A percentile compares a stretch with the other conserved stretches of the same genome.
phyloP scores from a whole-genome alignment of 768 basidiomycete species.

The Paxillus rubicundulus region DNA sequence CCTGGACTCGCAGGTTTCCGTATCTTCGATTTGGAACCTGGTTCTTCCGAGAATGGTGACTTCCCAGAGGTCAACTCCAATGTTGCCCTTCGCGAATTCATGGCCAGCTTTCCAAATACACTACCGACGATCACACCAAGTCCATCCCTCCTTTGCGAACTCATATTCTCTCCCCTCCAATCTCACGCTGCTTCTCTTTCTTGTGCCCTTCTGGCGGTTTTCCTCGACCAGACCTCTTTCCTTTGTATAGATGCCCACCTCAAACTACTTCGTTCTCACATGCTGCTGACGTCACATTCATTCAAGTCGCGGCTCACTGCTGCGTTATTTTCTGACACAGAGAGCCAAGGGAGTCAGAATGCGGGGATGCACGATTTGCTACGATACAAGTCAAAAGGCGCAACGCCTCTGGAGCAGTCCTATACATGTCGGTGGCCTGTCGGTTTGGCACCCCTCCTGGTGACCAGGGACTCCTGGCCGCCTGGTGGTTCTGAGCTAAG shows the following conservation, averaged over 20 bases:
- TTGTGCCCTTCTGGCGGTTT: constrained; percentile 59
- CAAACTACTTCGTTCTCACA: constrained; percentile 66
- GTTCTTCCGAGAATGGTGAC: constrained; percentile 30
- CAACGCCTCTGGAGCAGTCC: constrained; percentile 19
- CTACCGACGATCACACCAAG: constrained; percentile 68
- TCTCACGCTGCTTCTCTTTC: constrained; percentile 65
- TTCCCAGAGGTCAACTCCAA: constrained; percentile 18
- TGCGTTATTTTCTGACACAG: constrained; percentile 78
- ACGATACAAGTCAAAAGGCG: constrained; percentile 16
- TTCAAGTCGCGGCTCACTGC: constrained; percentile 68
- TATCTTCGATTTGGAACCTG: constrained; percentile 69
- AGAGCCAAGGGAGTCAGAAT: constrained; percentile 42
- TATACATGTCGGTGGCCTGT: constrained; percentile 50
- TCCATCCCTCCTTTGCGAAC: constrained; percentile 56
- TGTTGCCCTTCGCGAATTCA: constrained; percentile 43
- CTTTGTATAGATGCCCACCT: constrained; percentile 71
- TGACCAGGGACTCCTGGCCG: constrained; percentile 78
- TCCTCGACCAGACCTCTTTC: constrained; percentile 60
- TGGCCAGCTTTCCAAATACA: constrained; percentile 52
- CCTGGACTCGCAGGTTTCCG: constrained; percentile 46
- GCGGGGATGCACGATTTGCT: constrained; percentile 22
- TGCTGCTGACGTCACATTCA: constrained; percentile 66
- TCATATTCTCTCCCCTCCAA: constrained; percentile 61
- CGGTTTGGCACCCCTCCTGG: constrained; percentile 70
- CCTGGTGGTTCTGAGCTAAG: constrained; percentile 84